Conservation (phyloP, 495 filamentous ascomycete species). For the Penicillium paradoxum region DNA sequence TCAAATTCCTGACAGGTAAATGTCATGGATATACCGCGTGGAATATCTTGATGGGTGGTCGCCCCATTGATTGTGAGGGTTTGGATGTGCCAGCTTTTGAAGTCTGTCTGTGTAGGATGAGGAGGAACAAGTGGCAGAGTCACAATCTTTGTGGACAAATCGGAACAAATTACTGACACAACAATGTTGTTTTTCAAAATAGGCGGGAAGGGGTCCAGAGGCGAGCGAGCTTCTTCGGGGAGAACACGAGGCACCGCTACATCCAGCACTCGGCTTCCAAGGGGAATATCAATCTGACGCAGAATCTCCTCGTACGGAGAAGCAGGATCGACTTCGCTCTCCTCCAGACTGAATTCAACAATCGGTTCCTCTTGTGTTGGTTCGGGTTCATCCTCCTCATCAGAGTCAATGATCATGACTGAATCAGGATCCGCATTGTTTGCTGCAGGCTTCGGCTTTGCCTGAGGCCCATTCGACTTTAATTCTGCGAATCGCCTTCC, state of each 20-base stretch:
- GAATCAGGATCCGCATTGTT: conserved; percentile 47
- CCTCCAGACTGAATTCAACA: conserved; percentile 51
- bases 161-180: conserved; percentile 65
- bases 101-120: conserved; percentile 46
- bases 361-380: conserved; percentile 36
- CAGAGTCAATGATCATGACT: conserved; percentile 75
- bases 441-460: conserved; percentile 26
- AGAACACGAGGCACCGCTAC: conserved; percentile 56
- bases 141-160: conserved; percentile 61
- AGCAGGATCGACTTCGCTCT: conserved; percentile 55
- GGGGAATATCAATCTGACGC: conserved; percentile 62
- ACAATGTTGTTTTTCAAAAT: conserved; percentile 62
- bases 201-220: conserved; percentile 52
- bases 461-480: conserved; percentile 17
- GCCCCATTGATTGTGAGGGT: conserved; percentile 48
- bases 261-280: conserved; percentile 57
- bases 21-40: conserved; percentile 62
- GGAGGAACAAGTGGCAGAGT: conserved; percentile 71
- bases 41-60: conserved; percentile 54
- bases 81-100: conserved; percentile 53
- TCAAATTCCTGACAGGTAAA: conserved; percentile 48
- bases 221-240: conserved; percentile 39
- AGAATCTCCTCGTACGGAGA: conserved; percentile 51
- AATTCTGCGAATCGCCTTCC: conserved; percentile 58
- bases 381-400: conserved; percentile 57